phyloP scores from a whole-genome alignment of 1,284 basidiomycete species.

The Coniferiporia weirii region DNA sequence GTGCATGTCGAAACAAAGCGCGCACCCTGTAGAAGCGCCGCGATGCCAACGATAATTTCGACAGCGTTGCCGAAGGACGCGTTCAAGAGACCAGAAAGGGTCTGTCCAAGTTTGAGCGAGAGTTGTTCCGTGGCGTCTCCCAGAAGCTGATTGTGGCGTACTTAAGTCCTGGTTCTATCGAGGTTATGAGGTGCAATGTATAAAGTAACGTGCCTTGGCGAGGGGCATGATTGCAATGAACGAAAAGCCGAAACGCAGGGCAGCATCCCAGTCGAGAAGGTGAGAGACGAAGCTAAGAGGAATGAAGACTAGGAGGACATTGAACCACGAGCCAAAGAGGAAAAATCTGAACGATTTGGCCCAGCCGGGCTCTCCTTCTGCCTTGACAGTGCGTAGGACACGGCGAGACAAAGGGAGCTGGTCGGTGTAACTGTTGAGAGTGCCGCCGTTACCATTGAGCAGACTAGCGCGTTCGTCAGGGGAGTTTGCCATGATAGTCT shows the following conservation, averaged over 20 bases:
- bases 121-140: conserved; percentile 88
- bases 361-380: conserved; percentile 59
- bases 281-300: conserved; percentile 67
- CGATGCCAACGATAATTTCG: conserved; percentile 84
- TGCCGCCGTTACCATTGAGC: conserved; percentile 36
- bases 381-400: conserved; percentile 41
- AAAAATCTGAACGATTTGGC: conserved; percentile 61
- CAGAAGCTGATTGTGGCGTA: conserved; percentile 44
- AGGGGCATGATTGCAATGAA: conserved; percentile 88
- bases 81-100: conserved; percentile 81
- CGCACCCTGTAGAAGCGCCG: conserved; percentile 75
- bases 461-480: conserved; percentile 36
- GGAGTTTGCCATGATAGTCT: conserved; percentile 25
- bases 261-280: conserved; percentile 71
- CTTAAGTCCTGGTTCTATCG: neutral
- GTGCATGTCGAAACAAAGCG: conserved; percentile 13
- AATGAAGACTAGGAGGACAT: conserved; percentile 72
- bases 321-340: conserved; percentile 68
- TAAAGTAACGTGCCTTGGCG: conserved; percentile 50
- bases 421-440: conserved; percentile 19
- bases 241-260: conserved; percentile 74
- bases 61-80: conserved; percentile 80
- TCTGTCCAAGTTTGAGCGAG: conserved; percentile 74
- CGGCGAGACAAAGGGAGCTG: conserved; percentile 33
- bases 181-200: neutral